Percentiles rank a stretch among this genome's conserved stretches.
phyloP scores from a whole-genome alignment of 495 filamentous ascomycete genomes.

The Annulohypoxylon nitens region DNA sequence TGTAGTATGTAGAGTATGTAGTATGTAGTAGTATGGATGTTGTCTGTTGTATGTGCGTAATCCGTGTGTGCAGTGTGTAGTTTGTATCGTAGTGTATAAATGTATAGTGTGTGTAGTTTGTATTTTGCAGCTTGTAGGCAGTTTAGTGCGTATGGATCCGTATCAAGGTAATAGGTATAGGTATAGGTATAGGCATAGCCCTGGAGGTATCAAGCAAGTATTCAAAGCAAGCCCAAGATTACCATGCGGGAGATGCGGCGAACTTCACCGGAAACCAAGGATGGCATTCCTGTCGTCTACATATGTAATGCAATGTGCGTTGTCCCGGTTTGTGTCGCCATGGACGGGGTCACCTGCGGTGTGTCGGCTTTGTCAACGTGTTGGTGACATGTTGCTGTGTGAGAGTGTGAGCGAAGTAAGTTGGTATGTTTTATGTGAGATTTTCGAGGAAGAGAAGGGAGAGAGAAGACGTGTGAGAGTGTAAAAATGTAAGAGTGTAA shows the following conservation, averaged over 20 bases:
- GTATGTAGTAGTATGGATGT: too few relatives aligned
- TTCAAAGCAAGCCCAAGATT: slow-evolving; percentile 12
- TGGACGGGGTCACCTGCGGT: slow-evolving; percentile 48
- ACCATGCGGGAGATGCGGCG: slow-evolving; percentile 47
- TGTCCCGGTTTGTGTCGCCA: slow-evolving; percentile 47
- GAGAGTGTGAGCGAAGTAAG: slow-evolving; percentile 23
- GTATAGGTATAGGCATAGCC: neutral
- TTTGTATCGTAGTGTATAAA: too few relatives aligned
- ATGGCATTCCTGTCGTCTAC: slow-evolving; percentile 45
- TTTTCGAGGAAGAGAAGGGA: slow-evolving; percentile 7
- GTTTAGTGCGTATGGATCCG: neutral
- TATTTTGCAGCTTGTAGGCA: neutral
- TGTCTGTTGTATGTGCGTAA: too few relatives aligned
- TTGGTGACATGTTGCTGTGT: slow-evolving; percentile 48
- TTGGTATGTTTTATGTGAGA: slow-evolving; percentile 3
- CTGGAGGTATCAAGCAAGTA: neutral
- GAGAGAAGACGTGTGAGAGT: neutral
- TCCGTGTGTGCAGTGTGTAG: too few relatives aligned
- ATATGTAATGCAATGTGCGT: slow-evolving; percentile 49
- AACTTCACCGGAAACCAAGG: slow-evolving; percentile 47
- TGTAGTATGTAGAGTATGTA: too few relatives aligned
- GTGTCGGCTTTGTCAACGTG: slow-evolving; percentile 47
- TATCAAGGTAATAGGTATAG: neutral
- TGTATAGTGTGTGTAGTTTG: too few relatives aligned
- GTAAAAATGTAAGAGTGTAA: too few relatives aligned